A percentile compares a stretch with the other conserved stretches of the same genome.
Conservation (phyloP, 345 rosid species). For the Gossypium mustelinum region DNA sequence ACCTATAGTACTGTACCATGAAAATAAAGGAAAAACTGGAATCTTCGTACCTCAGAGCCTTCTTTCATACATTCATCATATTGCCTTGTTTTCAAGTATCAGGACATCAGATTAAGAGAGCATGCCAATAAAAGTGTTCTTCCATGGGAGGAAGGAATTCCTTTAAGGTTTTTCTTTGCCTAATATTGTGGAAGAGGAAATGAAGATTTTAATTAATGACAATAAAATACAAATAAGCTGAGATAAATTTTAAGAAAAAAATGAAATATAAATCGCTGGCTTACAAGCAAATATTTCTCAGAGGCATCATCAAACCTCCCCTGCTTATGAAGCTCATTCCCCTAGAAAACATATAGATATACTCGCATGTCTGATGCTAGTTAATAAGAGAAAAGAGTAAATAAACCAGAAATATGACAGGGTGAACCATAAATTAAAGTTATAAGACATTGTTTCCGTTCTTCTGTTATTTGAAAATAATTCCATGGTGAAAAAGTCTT, state of each 20-base stretch:
- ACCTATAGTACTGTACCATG: too few species aligned
- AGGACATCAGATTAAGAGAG: slow-evolving; percentile 91
- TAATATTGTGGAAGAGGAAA: slow-evolving; percentile 23
- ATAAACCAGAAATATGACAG: neutral
- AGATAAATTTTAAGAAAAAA: neutral
- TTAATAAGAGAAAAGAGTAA: neutral
- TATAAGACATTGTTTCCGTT: neutral
- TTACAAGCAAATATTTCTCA: slow-evolving; percentile 81
- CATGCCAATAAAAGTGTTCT: slow-evolving; percentile 61
- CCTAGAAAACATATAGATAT: slow-evolving; percentile 40
- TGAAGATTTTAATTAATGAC: slow-evolving; percentile 8
- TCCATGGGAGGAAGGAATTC: slow-evolving; percentile 54
- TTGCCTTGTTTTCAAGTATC: slow-evolving; percentile 78
- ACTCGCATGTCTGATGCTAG: slow-evolving; percentile 2
- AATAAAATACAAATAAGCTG: neutral
- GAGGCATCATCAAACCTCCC: slow-evolving; percentile 68
- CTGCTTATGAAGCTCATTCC: slow-evolving; percentile 79
- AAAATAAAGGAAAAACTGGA: too few species aligned
- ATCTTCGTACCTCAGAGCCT: slow-evolving; percentile 65
- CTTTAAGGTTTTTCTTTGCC: slow-evolving; percentile 82
- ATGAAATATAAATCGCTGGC: slow-evolving; percentile 20
- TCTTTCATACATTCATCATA: slow-evolving; percentile 65
- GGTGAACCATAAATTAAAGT: neutral
- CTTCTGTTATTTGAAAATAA: neutral
- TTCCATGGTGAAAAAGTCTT: neutral